These are phyloP conservation scores for Magnusiomyces paraingens DNA, from an alignment of 1,139 yeast species.

Conservation along the genomic window DNA sequence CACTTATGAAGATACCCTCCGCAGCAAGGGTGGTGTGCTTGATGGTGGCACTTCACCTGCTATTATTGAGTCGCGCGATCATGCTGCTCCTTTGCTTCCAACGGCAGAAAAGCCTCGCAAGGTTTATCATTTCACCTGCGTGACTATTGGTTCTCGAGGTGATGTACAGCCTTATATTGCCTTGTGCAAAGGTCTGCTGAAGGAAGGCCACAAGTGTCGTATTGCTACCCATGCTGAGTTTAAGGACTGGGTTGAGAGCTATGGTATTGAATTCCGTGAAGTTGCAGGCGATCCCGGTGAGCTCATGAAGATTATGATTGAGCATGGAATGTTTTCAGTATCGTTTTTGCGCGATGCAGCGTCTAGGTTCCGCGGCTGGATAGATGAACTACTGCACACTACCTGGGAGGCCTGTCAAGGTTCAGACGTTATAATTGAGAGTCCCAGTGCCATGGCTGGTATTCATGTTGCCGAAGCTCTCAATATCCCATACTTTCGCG, in stretches of 20 bases:
- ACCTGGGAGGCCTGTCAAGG: slow-evolving; percentile 86
- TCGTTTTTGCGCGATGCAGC: slow-evolving; percentile 80
- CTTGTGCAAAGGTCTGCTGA: slow-evolving; percentile 65
- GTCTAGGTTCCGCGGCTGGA: slow-evolving; percentile 72
- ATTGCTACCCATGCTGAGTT: slow-evolving; percentile 86
- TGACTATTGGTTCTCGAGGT: slow-evolving; percentile 92
- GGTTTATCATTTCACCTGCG: slow-evolving; percentile 54
- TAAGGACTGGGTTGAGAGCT: slow-evolving; percentile 59
- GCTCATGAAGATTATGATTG: slow-evolving; percentile 86
- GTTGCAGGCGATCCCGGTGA: slow-evolving; percentile 94
- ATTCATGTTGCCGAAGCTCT: slow-evolving; percentile 91
- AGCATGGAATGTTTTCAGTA: slow-evolving; percentile 82
- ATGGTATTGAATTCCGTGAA: slow-evolving; percentile 61
- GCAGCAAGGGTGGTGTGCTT: not conserved
- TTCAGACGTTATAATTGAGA: slow-evolving; percentile 78
- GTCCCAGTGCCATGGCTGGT: slow-evolving; percentile 95
- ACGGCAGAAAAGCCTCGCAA: slow-evolving; percentile 19
- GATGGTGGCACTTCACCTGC: not conserved
- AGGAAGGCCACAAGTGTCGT: slow-evolving; percentile 76
- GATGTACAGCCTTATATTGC: slow-evolving; percentile 97
- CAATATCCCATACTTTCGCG: slow-evolving; percentile 83
- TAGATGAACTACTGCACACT: slow-evolving; percentile 56
- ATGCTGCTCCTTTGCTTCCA: not conserved
- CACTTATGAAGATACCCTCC: slow-evolving; percentile 28
- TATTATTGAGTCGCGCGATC: slow-evolving; percentile 4